Evolutionary conservation across 306 rosid genomes (phyloP).

Genomic region (Gillenia trifoliata): DNA sequence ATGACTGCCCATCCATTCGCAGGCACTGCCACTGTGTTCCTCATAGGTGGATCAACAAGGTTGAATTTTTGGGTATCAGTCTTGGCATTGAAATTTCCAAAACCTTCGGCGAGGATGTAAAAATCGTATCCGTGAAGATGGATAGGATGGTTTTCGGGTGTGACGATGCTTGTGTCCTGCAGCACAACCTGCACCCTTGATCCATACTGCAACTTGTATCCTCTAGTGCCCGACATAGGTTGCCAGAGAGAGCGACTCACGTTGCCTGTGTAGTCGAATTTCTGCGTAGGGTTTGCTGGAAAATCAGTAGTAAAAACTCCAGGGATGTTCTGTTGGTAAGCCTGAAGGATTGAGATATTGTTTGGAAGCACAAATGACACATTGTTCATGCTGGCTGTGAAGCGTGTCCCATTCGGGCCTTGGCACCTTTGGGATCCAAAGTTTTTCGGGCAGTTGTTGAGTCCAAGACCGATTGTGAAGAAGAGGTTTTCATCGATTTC

Average conservation of each 20-base stretch:
- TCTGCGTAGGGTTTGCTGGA: constrained; percentile 56
- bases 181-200: constrained; percentile 76
- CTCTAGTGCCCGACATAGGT: constrained; percentile 60
- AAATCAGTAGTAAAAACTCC: constrained; percentile 75
- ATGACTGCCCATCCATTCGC: constrained; percentile 90
- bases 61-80: constrained; percentile 63
- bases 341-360: constrained; percentile 64
- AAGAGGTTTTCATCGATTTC: constrained; percentile 66
- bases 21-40: constrained; percentile 88
- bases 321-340: constrained; percentile 48
- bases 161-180: constrained; percentile 75
- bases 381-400: constrained; percentile 84
- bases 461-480: constrained; percentile 71
- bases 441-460: constrained; percentile 59
- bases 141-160: constrained; percentile 80
- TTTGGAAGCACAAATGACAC: constrained; percentile 71
- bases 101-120: constrained; percentile 75
- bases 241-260: constrained; percentile 82
- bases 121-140: constrained; percentile 96
- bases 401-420: constrained; percentile 88
- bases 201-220: constrained; percentile 57
- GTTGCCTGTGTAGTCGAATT: constrained; percentile 78
- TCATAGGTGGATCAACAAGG: constrained; percentile 81
- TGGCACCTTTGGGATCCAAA: constrained; percentile 41
- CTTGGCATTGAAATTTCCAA: constrained; percentile 68